Percentiles rank a stretch among this genome's conserved stretches.
These are phyloP conservation scores for Cynara cardunculus DNA, from an alignment of 129 eudicot species.

Conservation along the genomic window DNA sequence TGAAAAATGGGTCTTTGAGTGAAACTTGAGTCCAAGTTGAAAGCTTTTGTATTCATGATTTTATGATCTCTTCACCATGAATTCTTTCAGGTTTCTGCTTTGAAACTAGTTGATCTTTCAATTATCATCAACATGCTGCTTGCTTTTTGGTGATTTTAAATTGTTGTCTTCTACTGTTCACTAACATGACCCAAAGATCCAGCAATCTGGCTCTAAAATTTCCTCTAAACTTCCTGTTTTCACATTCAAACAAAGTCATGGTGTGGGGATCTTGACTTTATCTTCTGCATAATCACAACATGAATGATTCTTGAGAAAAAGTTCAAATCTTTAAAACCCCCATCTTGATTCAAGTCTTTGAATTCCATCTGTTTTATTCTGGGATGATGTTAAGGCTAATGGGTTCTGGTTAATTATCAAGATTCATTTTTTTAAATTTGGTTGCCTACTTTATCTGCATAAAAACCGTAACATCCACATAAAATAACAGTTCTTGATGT, in stretches of 20 bases:
- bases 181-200: constrained; percentile 27
- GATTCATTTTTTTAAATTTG: constrained; percentile 10
- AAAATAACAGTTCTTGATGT: constrained; percentile 53
- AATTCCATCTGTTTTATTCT: constrained; percentile 14
- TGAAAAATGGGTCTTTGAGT: background rate
- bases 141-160: background rate
- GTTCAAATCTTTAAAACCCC: constrained; percentile 1
- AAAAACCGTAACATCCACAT: constrained; percentile 44
- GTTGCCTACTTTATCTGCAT: background rate
- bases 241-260: constrained; percentile 5
- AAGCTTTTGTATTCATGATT: constrained; percentile 26
- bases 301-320: background rate
- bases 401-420: constrained; percentile 12
- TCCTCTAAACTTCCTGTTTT: constrained; percentile 6
- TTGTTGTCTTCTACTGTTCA: constrained; percentile 32
- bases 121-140: background rate
- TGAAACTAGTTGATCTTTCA: constrained; percentile 12
- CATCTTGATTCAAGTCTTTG: constrained; percentile 16
- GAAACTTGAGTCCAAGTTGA: constrained; percentile 3
- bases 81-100: constrained; percentile 4
- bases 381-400: constrained; percentile 9
- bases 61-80: constrained; percentile 23
- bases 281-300: background rate
- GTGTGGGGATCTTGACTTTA: background rate
- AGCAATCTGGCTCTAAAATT: constrained; percentile 14